Conservation (phyloP, 106 monocot species). For the Dendrobium officinale region DNA sequence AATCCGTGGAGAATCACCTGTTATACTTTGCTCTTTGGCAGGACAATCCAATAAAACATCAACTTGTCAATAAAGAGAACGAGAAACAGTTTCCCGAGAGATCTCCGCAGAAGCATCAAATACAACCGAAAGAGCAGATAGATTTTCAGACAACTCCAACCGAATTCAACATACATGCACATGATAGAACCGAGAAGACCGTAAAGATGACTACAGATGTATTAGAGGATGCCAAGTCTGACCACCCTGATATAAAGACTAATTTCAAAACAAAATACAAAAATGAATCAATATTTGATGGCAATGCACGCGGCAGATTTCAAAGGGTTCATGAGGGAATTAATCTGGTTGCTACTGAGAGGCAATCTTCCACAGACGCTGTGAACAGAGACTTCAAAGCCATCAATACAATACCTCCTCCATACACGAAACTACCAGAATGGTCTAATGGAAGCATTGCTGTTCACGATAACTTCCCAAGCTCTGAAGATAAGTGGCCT, state of each 20-base stretch:
- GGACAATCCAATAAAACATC: not conserved
- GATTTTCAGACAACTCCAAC: no score
- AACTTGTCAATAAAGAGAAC: not conserved
- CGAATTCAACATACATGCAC: no score
- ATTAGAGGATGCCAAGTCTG: no score
- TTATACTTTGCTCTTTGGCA: not conserved
- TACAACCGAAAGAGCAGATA: no score
- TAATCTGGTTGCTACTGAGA: not conserved
- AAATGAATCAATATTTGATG: not conserved
- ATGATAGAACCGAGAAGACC: constrained; percentile 9
- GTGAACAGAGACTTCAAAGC: no score
- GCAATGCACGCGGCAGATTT: no score
- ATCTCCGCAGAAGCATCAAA: no score
- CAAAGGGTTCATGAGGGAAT: not conserved
- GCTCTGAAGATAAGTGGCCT: not conserved
- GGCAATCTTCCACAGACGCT: not conserved
- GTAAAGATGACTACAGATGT: no score
- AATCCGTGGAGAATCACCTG: not conserved
- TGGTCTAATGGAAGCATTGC: not conserved
- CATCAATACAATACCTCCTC: no score
- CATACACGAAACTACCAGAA: not conserved
- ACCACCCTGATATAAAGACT: no score
- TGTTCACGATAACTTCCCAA: no score
- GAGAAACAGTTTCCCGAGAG: not conserved
- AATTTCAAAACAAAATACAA: no score